Percentiles rank a stretch among this genome's conserved stretches.
phyloP scores from a whole-genome alignment of 164 flowering plant species.

The Sextonia rubra region DNA sequence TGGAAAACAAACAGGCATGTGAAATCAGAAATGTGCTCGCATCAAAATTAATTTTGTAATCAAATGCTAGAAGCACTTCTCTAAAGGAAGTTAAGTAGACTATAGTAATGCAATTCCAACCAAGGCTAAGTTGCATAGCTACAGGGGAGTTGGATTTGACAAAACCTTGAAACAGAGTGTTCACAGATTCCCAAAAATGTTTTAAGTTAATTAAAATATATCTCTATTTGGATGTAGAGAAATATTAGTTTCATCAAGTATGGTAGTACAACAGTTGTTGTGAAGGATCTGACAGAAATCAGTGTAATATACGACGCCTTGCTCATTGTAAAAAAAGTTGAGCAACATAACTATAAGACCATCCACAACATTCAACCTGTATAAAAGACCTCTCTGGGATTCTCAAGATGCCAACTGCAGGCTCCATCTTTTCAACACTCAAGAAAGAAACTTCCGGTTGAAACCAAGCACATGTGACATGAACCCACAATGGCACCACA shows the following conservation, averaged over 20 bases:
- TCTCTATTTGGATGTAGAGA: too few species aligned
- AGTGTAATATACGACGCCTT: too few species aligned
- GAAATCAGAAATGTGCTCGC: neutral
- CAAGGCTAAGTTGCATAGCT: neutral
- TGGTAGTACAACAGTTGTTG: too few species aligned
- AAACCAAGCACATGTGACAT: slow-evolving; percentile 99
- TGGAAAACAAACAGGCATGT: slow-evolving; percentile 1
- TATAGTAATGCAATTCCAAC: neutral
- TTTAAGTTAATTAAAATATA: too few species aligned
- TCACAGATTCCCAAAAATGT: too few species aligned
- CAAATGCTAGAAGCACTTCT: slow-evolving; percentile 1
- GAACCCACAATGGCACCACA: slow-evolving; percentile 88
- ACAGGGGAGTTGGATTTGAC: too few species aligned
- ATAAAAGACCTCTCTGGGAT: slow-evolving; percentile 72
- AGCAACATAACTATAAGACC: neutral
- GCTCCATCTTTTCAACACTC: slow-evolving; percentile 94
- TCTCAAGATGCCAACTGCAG: slow-evolving; percentile 87
- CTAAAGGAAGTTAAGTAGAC: neutral
- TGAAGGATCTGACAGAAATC: too few species aligned
- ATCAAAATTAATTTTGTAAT: neutral
- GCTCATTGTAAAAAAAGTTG: too few species aligned
- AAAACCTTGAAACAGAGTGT: too few species aligned
- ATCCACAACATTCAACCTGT: slow-evolving; percentile 41
- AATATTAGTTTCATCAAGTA: too few species aligned
- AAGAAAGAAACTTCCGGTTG: slow-evolving; percentile 87